phyloP scores from a whole-genome alignment of 345 rosid species.

The Eucalyptus leucophloia region DNA sequence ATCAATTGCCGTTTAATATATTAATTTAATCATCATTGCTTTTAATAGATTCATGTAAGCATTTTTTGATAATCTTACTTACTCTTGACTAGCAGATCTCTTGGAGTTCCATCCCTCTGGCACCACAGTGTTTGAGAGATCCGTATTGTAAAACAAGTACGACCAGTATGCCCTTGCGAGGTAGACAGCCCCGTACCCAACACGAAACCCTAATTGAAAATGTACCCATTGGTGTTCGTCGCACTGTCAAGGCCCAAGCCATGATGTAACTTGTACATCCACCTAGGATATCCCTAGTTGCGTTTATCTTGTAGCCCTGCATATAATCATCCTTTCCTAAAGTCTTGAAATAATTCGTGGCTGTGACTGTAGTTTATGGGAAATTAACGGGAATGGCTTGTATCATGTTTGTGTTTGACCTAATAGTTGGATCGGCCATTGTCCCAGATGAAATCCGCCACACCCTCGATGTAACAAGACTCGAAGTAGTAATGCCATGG shows the following conservation, averaged over 20 bases:
- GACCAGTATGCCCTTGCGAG: neutral
- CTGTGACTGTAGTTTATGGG: neutral
- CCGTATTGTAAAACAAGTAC: neutral
- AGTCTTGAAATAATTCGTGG: neutral
- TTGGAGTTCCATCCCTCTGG: neutral
- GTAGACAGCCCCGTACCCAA: neutral
- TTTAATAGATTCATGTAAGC: neutral
- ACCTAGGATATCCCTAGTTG: neutral
- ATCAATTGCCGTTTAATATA: neutral
- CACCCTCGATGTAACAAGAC: constrained; percentile 29
- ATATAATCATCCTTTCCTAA: neutral
- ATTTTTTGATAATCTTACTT: neutral
- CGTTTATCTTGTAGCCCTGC: neutral
- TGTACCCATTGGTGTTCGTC: neutral
- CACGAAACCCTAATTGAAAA: neutral
- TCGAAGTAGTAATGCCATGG: constrained; percentile 22
- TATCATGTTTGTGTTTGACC: constrained; percentile 1
- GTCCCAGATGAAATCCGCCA: constrained; percentile 44
- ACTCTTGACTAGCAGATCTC: neutral
- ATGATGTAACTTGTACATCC: neutral
- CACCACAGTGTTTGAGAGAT: neutral
- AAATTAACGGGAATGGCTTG: neutral
- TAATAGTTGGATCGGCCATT: constrained; percentile 21
- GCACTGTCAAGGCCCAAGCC: neutral
- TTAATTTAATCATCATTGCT: neutral